Percentiles rank a stretch among this genome's conserved stretches.
phyloP scores from a whole-genome alignment of 2,329 filamentous ascomycete species.

The Cercospora brassicicola region DNA sequence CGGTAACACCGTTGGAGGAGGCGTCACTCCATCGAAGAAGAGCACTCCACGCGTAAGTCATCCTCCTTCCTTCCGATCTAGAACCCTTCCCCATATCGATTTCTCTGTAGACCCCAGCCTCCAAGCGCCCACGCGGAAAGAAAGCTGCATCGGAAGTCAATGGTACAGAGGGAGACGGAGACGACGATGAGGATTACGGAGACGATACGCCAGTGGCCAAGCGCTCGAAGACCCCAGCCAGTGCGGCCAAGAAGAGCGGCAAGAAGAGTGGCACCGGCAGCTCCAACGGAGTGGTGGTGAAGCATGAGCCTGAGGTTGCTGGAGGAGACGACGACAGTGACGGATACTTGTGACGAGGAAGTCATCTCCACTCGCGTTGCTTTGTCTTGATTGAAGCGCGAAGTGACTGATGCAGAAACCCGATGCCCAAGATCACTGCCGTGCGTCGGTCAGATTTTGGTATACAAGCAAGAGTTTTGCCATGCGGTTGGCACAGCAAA shows the following conservation, averaged over 20 bases:
- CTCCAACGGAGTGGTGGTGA: neutral
- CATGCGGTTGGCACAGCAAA: neutral
- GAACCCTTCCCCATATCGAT: neutral
- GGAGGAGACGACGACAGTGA: neutral
- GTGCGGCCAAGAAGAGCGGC: neutral
- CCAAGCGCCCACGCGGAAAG: constrained; percentile 14
- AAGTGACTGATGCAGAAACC: neutral
- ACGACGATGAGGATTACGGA: constrained; percentile 13
- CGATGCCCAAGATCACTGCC: neutral
- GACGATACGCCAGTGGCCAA: constrained; percentile 6
- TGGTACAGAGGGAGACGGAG: neutral
- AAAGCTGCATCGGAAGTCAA: constrained; percentile 6
- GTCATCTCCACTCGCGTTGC: neutral
- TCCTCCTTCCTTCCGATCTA: neutral
- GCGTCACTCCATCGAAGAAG: neutral
- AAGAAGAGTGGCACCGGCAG: neutral
- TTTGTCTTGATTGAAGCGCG: neutral
- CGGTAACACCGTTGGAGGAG: neutral
- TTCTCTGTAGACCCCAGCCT: neutral
- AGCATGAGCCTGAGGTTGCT: neutral
- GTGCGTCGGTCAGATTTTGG: neutral
- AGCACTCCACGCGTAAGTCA: neutral
- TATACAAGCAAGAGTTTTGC: neutral
- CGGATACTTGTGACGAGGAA: neutral
- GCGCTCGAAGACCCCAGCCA: neutral